Conservation (phyloP, 192 early-diverging fungal genomes). For the Chytriomyces confervae region DNA sequence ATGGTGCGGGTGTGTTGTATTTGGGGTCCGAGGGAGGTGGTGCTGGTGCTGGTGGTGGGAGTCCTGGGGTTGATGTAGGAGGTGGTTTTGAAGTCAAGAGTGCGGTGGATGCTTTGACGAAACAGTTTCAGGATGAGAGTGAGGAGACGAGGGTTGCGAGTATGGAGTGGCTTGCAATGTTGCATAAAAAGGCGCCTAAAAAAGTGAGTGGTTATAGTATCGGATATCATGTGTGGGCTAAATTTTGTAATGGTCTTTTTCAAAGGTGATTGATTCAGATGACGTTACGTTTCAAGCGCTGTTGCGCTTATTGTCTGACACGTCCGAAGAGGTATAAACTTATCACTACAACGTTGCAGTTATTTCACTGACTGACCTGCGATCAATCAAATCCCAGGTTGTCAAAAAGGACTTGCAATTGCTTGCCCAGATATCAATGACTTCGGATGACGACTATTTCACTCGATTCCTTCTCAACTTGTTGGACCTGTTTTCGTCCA, state of each 20-base stretch:
- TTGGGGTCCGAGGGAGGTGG: not conserved
- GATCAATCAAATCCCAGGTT: slow-evolving; percentile 59
- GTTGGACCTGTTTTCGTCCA: slow-evolving; percentile 86
- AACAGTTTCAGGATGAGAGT: slow-evolving; percentile 82
- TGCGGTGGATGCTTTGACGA: slow-evolving; percentile 79
- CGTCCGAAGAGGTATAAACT: slow-evolving; percentile 80
- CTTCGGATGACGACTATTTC: slow-evolving; percentile 86
- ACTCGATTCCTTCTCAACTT: slow-evolving; percentile 87
- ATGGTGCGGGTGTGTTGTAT: not conserved
- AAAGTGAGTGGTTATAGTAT: slow-evolving; percentile 50
- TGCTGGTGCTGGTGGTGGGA: slow-evolving; percentile 6
- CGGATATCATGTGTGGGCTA: not conserved
- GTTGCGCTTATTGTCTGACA: slow-evolving; percentile 90
- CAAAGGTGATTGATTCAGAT: slow-evolving; percentile 83
- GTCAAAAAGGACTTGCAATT: slow-evolving; percentile 91
- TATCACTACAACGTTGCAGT: too few relatives aligned
- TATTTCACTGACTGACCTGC: not conserved
- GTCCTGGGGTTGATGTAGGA: not conserved
- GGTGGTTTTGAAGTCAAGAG: slow-evolving; percentile 77
- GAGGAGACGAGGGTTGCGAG: slow-evolving; percentile 92
- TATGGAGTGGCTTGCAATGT: slow-evolving; percentile 96
- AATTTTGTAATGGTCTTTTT: slow-evolving; percentile 6
- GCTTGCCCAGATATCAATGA: slow-evolving; percentile 90
- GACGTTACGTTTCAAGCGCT: slow-evolving; percentile 86
- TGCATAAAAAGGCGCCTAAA: slow-evolving; percentile 90